Percentiles rank a stretch among this genome's conserved stretches.
These are phyloP conservation scores for Lactifluus volemus DNA, from an alignment of 768 basidiomycete genomes.

Conservation along the genomic window DNA sequence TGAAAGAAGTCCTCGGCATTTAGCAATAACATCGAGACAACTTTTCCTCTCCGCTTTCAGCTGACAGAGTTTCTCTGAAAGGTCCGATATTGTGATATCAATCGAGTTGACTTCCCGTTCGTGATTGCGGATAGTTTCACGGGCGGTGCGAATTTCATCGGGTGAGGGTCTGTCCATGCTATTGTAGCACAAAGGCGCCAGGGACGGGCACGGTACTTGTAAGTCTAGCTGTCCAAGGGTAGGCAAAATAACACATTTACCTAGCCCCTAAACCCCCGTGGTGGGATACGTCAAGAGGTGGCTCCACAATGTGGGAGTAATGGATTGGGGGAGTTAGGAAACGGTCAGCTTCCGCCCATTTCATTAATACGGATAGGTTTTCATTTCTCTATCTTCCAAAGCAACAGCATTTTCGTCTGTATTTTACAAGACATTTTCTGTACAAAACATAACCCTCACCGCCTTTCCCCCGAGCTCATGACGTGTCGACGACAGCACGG, in stretches of 20 bases:
- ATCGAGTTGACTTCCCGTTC: slow-evolving; percentile 30
- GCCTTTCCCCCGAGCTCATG: slow-evolving; percentile 18
- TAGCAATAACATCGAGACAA: slow-evolving; percentile 35
- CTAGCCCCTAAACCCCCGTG: background rate
- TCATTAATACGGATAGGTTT: no score
- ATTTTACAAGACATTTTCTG: background rate
- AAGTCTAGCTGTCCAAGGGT: background rate
- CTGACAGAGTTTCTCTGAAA: slow-evolving; percentile 26
- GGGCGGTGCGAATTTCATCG: slow-evolving; percentile 21
- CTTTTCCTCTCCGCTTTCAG: slow-evolving; percentile 29
- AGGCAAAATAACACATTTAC: background rate
- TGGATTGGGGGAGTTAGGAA: no score
- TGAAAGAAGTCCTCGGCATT: slow-evolving; percentile 39
- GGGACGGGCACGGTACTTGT: background rate
- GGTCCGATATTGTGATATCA: no score
- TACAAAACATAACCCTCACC: background rate
- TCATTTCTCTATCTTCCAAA: no score
- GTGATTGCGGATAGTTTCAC: slow-evolving; percentile 26
- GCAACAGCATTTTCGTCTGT: no score
- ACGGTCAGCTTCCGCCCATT: no score
- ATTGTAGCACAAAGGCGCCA: background rate
- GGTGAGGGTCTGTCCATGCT: background rate
- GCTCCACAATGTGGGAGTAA: background rate
- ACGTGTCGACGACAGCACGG: slow-evolving; percentile 92
- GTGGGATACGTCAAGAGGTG: no score